These are phyloP conservation scores for Candida ovalis DNA, from an alignment of 805 yeast genomes.

Conservation along the genomic window DNA sequence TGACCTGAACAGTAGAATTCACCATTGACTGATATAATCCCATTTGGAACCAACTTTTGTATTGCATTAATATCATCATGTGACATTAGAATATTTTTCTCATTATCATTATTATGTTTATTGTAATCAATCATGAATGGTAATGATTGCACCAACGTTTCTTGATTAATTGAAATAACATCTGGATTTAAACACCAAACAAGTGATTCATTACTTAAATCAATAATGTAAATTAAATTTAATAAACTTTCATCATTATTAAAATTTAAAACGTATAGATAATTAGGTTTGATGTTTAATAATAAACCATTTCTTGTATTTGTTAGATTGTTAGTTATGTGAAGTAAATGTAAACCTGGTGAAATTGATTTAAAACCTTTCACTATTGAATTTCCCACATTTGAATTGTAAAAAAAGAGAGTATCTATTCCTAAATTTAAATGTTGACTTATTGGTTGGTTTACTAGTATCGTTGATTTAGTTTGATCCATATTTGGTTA, in stretches of 20 bases:
- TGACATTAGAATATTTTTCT: not conserved
- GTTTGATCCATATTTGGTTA: not conserved
- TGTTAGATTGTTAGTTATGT: constrained; percentile 38
- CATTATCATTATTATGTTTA: constrained; percentile 1
- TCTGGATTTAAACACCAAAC: not conserved
- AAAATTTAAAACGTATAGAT: constrained; percentile 8
- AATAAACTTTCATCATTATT: constrained; percentile 29
- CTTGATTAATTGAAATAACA: not conserved
- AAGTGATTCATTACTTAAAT: not conserved
- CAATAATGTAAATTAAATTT: not conserved
- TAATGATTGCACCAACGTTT: not conserved
- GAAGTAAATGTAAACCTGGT: constrained; percentile 51
- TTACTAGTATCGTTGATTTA: not conserved
- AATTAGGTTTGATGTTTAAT: constrained; percentile 27
- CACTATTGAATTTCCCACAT: constrained; percentile 5
- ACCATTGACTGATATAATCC: not conserved
- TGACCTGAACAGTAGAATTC: constrained; percentile 7
- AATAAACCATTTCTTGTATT: constrained; percentile 41
- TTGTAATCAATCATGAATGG: constrained; percentile 1
- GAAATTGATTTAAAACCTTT: constrained; percentile 51
- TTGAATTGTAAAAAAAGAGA: constrained; percentile 16
- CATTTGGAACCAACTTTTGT: not conserved
- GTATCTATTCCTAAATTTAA: constrained; percentile 24
- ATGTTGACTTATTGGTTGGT: constrained; percentile 9
- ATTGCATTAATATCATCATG: constrained; percentile 15